Evolutionary conservation across 2,329 filamentous ascomycete species (phyloP).

Genomic region (Atkinsonella texensis): DNA sequence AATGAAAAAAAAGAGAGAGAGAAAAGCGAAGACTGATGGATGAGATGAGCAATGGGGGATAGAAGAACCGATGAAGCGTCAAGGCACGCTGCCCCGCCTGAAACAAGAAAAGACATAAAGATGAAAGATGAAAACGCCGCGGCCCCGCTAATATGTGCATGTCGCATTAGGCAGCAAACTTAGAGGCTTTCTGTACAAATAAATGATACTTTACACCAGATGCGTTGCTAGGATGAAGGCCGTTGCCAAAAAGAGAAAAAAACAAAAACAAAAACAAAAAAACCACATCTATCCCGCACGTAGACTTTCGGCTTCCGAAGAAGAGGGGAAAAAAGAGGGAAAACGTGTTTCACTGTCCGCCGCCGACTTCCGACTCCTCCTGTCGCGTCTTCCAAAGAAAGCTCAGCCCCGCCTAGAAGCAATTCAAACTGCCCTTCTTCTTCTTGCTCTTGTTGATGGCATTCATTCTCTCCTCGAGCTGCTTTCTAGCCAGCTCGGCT

Average conservation of each 20-base stretch:
- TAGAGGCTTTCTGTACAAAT: too few relatives aligned
- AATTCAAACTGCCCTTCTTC: conserved; percentile 93
- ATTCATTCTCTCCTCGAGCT: conserved; percentile 92
- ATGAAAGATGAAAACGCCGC: neutral
- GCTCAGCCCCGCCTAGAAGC: conserved; percentile 54
- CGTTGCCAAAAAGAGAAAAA: neutral
- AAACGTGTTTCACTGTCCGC: too few relatives aligned
- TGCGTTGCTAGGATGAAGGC: neutral
- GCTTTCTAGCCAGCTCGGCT: conserved; percentile 76
- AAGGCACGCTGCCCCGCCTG: too few relatives aligned
- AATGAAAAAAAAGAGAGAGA: neutral
- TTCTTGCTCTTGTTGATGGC: conserved; percentile 81
- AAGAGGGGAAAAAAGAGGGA: too few relatives aligned
- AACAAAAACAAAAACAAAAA: neutral
- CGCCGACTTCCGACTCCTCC: neutral
- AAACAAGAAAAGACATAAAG: neutral
- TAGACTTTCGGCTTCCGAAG: too few relatives aligned
- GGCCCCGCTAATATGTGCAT: too few relatives aligned
- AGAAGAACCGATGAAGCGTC: too few relatives aligned
- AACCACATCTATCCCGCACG: neutral
- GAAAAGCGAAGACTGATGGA: neutral
- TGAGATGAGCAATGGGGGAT: neutral
- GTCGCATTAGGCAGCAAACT: neutral
- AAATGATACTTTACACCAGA: too few relatives aligned
- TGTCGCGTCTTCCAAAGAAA: conserved; percentile 8